Evolutionary conservation across 2,329 filamentous ascomycete species (phyloP), one percentile per base, ranked within the genome.

Genomic region (Aureobasidium sp.): DNA sequence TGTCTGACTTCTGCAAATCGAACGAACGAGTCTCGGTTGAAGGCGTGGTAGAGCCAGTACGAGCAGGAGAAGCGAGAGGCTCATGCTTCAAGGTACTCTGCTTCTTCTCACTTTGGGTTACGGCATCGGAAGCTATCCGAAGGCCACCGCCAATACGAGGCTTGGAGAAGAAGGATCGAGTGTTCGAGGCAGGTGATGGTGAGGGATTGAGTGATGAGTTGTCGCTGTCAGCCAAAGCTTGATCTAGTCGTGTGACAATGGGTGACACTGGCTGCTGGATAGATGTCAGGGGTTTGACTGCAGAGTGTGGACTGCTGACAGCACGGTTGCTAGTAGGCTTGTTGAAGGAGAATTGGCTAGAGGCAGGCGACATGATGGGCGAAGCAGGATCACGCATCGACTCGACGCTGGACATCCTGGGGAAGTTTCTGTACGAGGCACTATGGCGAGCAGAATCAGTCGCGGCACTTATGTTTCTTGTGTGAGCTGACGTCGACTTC

Each of bases 51-150:
- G 91, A 96, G 5, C 88, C 90, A 4, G 91, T 93, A 62, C 88
- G 82, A 25, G 87, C 84, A 0, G 89, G 87, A 4, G 88, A 91
- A 25, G 81, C 79, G 53, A 80, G 65, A 9, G 81, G 77, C 5
- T 77, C 79, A 45, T 60, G 82, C 63, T 79, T 82, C 44, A 76
- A 71, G 15, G 55, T 63, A 12, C 73, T 70, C 15, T 75, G 75
- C n/a, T 78, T 75, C 71, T 81, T 84, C 63, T 84, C 82, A 47
- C 70, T 77, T 31, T 79, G 79, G 2, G 81, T 82, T 20, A 84
- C 79, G 22, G 82, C 80, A 71, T 97, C 93, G 4, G 93, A 97
- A 60, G 92, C 90, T 15, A 91, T 88, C 66, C 93, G 83, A 62
- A 96, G 81, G n/a, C 53, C 41, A n/a, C 91, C 90, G 48, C 86